Percentiles rank a stretch among this genome's conserved stretches.
These are phyloP conservation scores for Fusarium albosuccineum DNA, from an alignment of 2,329 filamentous ascomycete species.

Conservation along the genomic window DNA sequence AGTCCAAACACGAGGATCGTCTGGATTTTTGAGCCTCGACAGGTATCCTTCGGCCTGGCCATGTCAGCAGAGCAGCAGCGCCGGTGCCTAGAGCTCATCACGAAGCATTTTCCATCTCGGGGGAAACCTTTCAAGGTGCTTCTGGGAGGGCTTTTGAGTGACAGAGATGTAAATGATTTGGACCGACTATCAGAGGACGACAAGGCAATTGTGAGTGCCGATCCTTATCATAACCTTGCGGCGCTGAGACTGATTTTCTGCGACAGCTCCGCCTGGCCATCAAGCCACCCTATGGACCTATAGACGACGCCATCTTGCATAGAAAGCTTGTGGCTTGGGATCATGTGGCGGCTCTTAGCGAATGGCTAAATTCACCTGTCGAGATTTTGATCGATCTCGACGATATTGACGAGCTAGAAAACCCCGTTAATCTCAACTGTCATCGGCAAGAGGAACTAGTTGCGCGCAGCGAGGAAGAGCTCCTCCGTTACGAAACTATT, in stretches of 20 bases:
- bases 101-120: slow-evolving; percentile 26
- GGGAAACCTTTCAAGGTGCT: slow-evolving; percentile 38
- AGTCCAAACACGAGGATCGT: slow-evolving; percentile 30
- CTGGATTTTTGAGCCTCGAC: slow-evolving; percentile 45
- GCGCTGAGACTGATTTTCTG: not conserved
- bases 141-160: slow-evolving; percentile 37
- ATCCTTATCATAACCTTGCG: not conserved
- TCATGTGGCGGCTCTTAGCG: slow-evolving; percentile 32
- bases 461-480: slow-evolving; percentile 33
- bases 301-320: slow-evolving; percentile 35
- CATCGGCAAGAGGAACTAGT: slow-evolving; percentile 45
- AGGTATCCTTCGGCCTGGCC: slow-evolving; percentile 38
- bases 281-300: slow-evolving; percentile 28
- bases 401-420: slow-evolving; percentile 55
- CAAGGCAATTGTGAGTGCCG: slow-evolving; percentile 29
- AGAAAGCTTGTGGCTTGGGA: slow-evolving; percentile 40
- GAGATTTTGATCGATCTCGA: slow-evolving; percentile 54
- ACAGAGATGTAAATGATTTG: slow-evolving; percentile 31
- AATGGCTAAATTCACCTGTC: slow-evolving; percentile 36
- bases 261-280: slow-evolving; percentile 35
- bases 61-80: slow-evolving; percentile 32
- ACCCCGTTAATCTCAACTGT: slow-evolving; percentile 64
- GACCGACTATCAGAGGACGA: slow-evolving; percentile 19
- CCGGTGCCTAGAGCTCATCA: slow-evolving; percentile 32
- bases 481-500: slow-evolving; percentile 28